phyloP scores from a whole-genome alignment of 1,284 basidiomycete species.

The Schizopora paradoxa region DNA sequence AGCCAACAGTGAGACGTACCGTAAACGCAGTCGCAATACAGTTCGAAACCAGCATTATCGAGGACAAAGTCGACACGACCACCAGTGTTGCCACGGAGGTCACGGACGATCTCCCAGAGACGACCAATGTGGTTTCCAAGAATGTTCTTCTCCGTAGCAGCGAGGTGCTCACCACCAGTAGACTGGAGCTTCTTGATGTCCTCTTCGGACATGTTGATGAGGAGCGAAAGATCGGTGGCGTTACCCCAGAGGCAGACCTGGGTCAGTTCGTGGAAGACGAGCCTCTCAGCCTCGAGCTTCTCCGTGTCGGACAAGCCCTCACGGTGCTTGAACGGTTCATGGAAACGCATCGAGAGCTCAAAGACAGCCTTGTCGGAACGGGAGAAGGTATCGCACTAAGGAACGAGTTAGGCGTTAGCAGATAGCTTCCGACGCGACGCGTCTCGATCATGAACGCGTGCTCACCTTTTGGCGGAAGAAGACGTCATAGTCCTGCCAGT shows the following conservation, averaged over 20 bases:
- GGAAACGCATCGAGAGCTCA: constrained; percentile 91
- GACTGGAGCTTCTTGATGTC: constrained; percentile 98
- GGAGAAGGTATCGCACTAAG: constrained; percentile 90
- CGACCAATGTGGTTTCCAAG: constrained; percentile 78
- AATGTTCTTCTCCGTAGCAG: constrained; percentile 95
- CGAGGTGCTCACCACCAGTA: constrained; percentile 92
- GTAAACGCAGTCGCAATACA: constrained; percentile 96
- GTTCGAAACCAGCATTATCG: constrained; percentile 90
- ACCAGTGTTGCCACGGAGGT: constrained; percentile 63
- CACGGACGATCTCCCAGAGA: constrained; percentile 80
- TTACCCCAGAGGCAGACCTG: constrained; percentile 98
- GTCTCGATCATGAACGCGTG: not conserved
- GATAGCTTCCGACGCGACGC: not conserved
- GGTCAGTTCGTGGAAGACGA: constrained; percentile 92
- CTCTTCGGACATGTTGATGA: constrained; percentile 99
- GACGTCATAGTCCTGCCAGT: constrained; percentile 86
- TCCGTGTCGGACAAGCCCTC: constrained; percentile 31
- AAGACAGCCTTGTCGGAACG: constrained; percentile 92
- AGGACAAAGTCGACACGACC: constrained; percentile 87
- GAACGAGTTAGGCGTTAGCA: constrained; percentile 21
- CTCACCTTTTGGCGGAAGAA: constrained; percentile 86
- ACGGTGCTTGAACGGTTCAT: constrained; percentile 72
- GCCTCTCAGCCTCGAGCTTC: constrained; percentile 72
- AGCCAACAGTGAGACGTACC: constrained; percentile 42
- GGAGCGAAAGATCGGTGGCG: constrained; percentile 92